Percentiles rank a stretch among this genome's conserved stretches.
Evolutionary conservation across 345 rosid genomes (phyloP).

Genomic region (Brassica carinata): DNA sequence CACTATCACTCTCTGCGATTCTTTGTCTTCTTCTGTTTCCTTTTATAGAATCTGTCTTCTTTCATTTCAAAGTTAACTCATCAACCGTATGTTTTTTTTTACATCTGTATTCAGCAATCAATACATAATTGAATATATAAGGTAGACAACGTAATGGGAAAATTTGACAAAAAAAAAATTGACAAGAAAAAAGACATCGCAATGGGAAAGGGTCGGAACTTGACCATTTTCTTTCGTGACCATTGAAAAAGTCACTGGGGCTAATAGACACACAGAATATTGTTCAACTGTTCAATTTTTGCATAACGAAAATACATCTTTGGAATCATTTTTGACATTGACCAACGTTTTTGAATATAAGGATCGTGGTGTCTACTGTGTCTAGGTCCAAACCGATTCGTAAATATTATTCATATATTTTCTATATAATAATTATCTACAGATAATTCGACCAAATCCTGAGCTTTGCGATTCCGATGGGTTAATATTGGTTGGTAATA

Average conservation of each 20-base stretch:
- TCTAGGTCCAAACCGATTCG: conserved; percentile 14
- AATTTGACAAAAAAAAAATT: too few species aligned
- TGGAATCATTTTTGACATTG: conserved; percentile 14
- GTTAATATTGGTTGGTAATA: conserved; percentile 11
- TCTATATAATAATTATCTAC: not conserved
- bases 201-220: not conserved
- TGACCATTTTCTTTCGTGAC: not conserved
- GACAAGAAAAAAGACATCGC: not conserved
- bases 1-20: conserved; percentile 30
- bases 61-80: conserved; percentile 2
- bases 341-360: not conserved
- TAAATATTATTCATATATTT: not conserved
- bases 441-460: conserved; percentile 20
- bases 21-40: conserved; percentile 17
- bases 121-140: not conserved
- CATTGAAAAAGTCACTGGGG: not conserved
- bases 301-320: not conserved
- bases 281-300: not conserved
- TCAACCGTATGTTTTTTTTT: not conserved
- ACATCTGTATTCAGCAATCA: not conserved
- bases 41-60: conserved; percentile 2
- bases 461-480: not conserved
- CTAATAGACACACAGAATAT: not conserved
- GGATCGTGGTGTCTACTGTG: conserved; percentile 31
- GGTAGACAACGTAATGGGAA: not conserved